Evolutionary conservation across 768 basidiomycete species (phyloP), one percentile per base, ranked within the genome.

Genomic region (Dioszegia crocea): DNA sequence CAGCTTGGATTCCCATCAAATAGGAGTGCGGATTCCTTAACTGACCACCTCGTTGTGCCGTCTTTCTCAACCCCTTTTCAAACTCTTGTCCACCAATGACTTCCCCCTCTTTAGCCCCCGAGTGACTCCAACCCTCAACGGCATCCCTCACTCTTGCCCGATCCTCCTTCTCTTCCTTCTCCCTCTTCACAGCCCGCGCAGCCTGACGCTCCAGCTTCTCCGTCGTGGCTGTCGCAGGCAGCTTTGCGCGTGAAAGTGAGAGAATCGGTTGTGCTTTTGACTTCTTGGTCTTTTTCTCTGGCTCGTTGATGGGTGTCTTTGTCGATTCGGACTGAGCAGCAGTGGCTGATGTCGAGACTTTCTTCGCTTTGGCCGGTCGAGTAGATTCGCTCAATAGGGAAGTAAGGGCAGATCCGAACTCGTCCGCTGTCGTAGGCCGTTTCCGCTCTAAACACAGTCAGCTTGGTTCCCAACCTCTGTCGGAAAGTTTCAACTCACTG

Each of bases 21-120:
- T 41, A 4, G 27, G 17, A 23, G 27, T 16, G 4, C 26, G 45
- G 40, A n/a, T 6, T 43, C 10, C 12, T 46, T 11, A 1, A 74
- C 76, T 73, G 31, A 76, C 76, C 76, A 64, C 77, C 77, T 36
- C 74, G 56, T 59, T 78, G 77, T 14, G 77, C 77, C 2, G 71
- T 68, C 69, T 78, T 78, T 49, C 75, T 70, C 65, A 78, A 59
- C 17, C 68, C 64, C 57, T 73, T 68, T 56, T 78, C 77, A 74
- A 77, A 78, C 56, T 78, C 77, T 47, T 69, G 65, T 11, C 66
- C 68, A 19, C 77, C 77, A 17, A 64, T 57, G 27, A 53, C 38
- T 29, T 53, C 36, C 26, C 51, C 51, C 29, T 48, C 47, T 19
- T 39, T 63, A 41, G 47, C 56, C 26, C 62, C 62, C 10, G 56